Evolutionary conservation across 768 basidiomycete species (phyloP).

Genomic region (Cubamyces sp.): DNA sequence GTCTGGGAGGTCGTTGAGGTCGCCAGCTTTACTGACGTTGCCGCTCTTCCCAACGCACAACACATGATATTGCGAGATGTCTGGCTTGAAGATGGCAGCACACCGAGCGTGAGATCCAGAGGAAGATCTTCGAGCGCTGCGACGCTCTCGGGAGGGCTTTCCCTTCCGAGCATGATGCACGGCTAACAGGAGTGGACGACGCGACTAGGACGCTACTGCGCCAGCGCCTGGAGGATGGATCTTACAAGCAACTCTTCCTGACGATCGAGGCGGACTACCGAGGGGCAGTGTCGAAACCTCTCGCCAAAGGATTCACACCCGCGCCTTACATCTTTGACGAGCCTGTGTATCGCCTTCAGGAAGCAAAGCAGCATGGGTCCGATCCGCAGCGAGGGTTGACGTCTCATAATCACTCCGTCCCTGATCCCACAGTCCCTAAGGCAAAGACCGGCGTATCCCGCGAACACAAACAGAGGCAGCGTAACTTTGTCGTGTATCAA

Average conservation of each 20-base stretch:
- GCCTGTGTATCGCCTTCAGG: not conserved
- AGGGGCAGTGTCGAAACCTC: slow-evolving; percentile 2
- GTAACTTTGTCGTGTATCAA: slow-evolving; percentile 10
- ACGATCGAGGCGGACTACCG: slow-evolving; percentile 8
- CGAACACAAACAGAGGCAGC: slow-evolving; percentile 8
- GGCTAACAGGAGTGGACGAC: slow-evolving; percentile 1
- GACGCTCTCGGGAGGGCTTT: slow-evolving; percentile 1
- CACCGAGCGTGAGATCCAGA: slow-evolving; percentile 8
- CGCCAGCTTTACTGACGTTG: not conserved
- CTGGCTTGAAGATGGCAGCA: slow-evolving; percentile 8
- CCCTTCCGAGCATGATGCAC: not conserved
- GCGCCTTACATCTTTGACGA: not conserved
- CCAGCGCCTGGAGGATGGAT: slow-evolving; percentile 2
- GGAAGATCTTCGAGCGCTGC: slow-evolving; percentile 7
- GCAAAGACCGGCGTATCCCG: not conserved
- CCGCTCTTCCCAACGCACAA: slow-evolving; percentile 4
- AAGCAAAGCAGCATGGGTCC: not conserved
- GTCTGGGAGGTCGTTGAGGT: slow-evolving; percentile 11
- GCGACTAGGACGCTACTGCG: slow-evolving; percentile 3
- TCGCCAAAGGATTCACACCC: slow-evolving; percentile 1
- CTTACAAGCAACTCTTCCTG: slow-evolving; percentile 6
- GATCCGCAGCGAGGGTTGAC: not conserved
- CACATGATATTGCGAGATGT: slow-evolving; percentile 6
- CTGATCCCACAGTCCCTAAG: not conserved
- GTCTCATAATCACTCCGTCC: not conserved